Evolutionary conservation across 2,329 filamentous ascomycete genomes (phyloP), one percentile per base, ranked within the genome.

Genomic region (Ceratocystis eucalypticola): DNA sequence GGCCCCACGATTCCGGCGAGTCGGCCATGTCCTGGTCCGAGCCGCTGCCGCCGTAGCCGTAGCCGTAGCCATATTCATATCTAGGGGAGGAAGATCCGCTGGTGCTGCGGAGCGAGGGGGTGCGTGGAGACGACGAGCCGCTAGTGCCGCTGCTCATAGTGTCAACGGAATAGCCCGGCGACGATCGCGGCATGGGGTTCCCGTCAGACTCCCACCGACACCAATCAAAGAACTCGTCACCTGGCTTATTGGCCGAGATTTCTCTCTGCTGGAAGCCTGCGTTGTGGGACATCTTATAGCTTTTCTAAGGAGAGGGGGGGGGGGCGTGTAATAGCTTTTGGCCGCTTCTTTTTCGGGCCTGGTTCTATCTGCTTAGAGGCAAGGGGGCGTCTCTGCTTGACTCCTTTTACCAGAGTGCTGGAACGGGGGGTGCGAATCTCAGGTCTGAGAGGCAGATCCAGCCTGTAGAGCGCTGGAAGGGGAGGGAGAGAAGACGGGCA

Each of bases 211-310:
- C 61, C 61, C 61, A 63, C 61, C 33, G 61, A 7, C 15, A 20
- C 15, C 33, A 63, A n/a, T 63, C 61, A 37, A 63, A 63, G 61
- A 30, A 63, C 30, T 63, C 61, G 25, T 63, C 61, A 15, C 45
- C 61, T 28, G 45, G n/a, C 25, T 25, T 37, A n/a, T 33, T 50
- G 20, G 25, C n/a, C 61, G 45, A 50, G 45, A 22, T 28, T 22
- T 63, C 22, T 63, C 61, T 46, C 20, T 15, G 15, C 12, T 59
- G 53, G 28, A 17, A 59, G 15, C 28, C 28, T 10, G 53, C 2
- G 53, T 33, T 59, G 61, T 46, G 50, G 25, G 61, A n/a, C 61
- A 63, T 63, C 45, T 63, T 63, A 63, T 53, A 63, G 44, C 50
- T 50, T 63, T 63, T 48, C 44, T 22, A 28, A 53, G 25, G 53